These are phyloP conservation scores for Leersia perrieri DNA, from an alignment of 176 grass and related monocot genomes.

Conservation along the genomic window DNA sequence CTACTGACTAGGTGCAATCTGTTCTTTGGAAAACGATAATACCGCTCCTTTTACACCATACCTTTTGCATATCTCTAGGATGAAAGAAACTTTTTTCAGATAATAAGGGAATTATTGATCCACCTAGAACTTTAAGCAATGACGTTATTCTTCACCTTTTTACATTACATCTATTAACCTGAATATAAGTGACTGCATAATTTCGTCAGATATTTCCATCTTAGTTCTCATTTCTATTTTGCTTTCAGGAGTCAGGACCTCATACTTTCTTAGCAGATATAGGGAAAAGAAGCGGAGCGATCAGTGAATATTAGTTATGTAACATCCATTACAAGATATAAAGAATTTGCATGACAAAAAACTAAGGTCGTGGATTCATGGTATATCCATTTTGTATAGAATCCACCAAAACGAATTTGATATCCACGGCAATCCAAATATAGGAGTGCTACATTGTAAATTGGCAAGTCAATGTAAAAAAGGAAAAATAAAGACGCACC, in stretches of 20 bases:
- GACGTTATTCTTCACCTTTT: not conserved
- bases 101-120: conserved; percentile 1
- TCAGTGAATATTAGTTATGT: not conserved
- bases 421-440: conserved; percentile 5
- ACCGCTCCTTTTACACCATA: conserved; percentile 9
- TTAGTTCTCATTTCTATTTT: conserved; percentile 20
- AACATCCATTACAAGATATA: not conserved
- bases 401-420: conserved; percentile 14
- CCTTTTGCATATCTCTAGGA: not conserved
- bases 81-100: not conserved
- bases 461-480: not conserved
- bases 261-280: not conserved
- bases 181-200: not conserved
- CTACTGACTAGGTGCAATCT: not conserved
- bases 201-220: not conserved
- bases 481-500: conserved; percentile 9
- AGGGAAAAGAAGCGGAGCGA: conserved; percentile 4
- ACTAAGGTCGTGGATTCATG: not conserved
- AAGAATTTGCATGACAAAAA: not conserved
- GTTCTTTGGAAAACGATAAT: not conserved
- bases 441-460: not conserved
- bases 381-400: conserved; percentile 1
- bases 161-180: conserved; percentile 19
- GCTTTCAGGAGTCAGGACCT: not conserved
- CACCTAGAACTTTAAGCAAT: conserved; percentile 14